Evolutionary conservation across 2,329 filamentous ascomycete species (phyloP), one percentile per base, ranked within the genome.

Genomic region (Penicillium sumatraense): DNA sequence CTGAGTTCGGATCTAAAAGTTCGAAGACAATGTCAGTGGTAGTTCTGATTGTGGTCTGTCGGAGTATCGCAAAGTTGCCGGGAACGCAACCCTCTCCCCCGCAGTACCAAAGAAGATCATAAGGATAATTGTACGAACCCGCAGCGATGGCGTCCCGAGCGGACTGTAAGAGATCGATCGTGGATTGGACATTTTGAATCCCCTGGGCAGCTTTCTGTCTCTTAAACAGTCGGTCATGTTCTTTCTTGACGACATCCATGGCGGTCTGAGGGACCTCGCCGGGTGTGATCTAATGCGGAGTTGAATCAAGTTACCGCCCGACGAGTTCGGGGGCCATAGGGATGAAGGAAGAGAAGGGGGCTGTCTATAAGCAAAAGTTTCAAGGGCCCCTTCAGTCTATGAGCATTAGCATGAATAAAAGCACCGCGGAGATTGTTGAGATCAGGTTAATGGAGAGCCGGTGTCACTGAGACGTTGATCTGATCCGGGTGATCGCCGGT

Each of bases 141-240:
- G 82, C 78, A 60, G 87, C 87, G 56, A 97, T 88, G 61, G 85
- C 81, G 59, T 91, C 86, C 53, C 91, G 84, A 35, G 93, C 90
- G 45, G 82, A 81, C 60, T 86, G 83, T 24, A 99, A 85, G 54
- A 90, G 76, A 59, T 91, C 85, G 63, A 99, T 91, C 35, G 93
- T 89, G 56, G 85, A 84, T 71, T 98, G 91, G 16, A 96, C 89
- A 81, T 96, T 88, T 29, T 86, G 78, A 54, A 96, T 86, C 35
- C 87, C 88, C 53, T 88, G 84, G 3, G 83, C 83, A 41, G 93
- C 83, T 68, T 87, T 88, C 27, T 87, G 85, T 60, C 84, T 86
- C 69, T 83, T 86, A 66, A 85, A 84, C 57, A 96, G 85, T 66
- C 86, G 85, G 62, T 86, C 83, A 63, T 95, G 84, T 70, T 96